Base-by-base conservation (phyloP, 2,329 filamentous ascomycete genomes). In the Plenodomus biglobosus region DNA sequence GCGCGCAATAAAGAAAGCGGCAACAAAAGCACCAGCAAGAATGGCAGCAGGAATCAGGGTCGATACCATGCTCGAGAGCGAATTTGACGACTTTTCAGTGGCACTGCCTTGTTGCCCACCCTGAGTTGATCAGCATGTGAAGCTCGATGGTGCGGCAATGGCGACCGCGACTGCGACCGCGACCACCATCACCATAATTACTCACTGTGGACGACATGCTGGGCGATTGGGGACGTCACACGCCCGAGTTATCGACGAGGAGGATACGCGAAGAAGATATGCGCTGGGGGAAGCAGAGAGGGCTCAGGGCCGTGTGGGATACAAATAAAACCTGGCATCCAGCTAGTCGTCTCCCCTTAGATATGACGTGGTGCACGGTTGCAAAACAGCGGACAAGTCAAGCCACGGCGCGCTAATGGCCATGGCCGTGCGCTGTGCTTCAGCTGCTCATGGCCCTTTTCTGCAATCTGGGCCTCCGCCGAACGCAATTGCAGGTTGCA, bases 1-100 rank as follows among this genome's bases (percentile, higher is more conserved):
- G 36, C 76, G 68, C 37, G 76, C 68, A 40, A 78, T 53, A 34
- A 78, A 56, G 66, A 78, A 78, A 6, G 68, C 60, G 15, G 53
- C 48, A 7, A 68, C 51, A 38, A 70, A 71, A 42, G 65, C 53
- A 38, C 45, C 40, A 8, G 66, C 66, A 22, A 65, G 53, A 18
- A 71, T 48, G 16, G 63, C 50, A 38, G 62, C 55, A 18, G 69
- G 68, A 1, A 71, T 46, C 18, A 72, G 56, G 38, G 68, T 70
- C 32, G 69, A 69, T 8, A 72, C 50, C 42, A 72, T 54, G 24
- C 59, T 58, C 20, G 69, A 80, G 22, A 76, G 64, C 2, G 80
- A 82, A n/a, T 77, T 80, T 20, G 79, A 76, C 19, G 50, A 55
- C 13, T 40, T 39, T 19, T 55, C 39, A 21, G 48, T 54, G 48